phyloP scores from a whole-genome alignment of 441 rosid genomes.

The Cnidoscolus chayamansa region DNA sequence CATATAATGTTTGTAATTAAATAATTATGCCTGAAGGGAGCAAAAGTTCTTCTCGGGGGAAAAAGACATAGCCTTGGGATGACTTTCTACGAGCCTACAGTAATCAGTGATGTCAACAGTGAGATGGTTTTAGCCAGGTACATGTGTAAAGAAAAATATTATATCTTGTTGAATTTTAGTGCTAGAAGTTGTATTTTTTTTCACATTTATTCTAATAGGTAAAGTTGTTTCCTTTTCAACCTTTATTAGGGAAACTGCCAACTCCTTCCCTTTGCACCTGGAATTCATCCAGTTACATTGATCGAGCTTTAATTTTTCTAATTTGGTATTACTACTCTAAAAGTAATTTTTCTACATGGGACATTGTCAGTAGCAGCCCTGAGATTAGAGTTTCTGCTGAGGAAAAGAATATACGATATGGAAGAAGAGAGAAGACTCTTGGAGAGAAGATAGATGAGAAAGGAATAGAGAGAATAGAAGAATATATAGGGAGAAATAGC shows the following conservation, averaged over 20 bases:
- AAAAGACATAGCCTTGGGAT: conserved; percentile 88
- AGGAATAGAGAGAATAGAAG: no score
- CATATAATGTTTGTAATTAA: conserved; percentile 20
- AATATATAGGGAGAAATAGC: no score
- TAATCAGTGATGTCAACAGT: conserved; percentile 58
- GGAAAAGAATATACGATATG: no score
- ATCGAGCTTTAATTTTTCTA: not conserved
- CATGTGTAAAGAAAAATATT: conserved; percentile 7
- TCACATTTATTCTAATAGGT: not conserved
- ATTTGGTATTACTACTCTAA: not conserved
- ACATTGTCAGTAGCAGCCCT: no score
- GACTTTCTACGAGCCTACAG: conserved; percentile 94
- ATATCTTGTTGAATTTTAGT: not conserved
- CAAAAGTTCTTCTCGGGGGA: conserved; percentile 87
- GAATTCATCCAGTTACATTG: not conserved
- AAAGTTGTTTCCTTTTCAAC: no score
- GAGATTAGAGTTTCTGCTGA: no score
- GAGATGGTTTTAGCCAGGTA: conserved; percentile 83
- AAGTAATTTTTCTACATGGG: no score
- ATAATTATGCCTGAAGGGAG: conserved; percentile 60
- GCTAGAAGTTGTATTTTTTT: not conserved
- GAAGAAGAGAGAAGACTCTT: no score
- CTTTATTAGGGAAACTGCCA: not conserved
- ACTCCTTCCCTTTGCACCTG: not conserved
- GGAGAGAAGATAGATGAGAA: no score